Evolutionary conservation across 768 basidiomycete genomes (phyloP).

Genomic region (Strobilomyces echinocephalus): DNA sequence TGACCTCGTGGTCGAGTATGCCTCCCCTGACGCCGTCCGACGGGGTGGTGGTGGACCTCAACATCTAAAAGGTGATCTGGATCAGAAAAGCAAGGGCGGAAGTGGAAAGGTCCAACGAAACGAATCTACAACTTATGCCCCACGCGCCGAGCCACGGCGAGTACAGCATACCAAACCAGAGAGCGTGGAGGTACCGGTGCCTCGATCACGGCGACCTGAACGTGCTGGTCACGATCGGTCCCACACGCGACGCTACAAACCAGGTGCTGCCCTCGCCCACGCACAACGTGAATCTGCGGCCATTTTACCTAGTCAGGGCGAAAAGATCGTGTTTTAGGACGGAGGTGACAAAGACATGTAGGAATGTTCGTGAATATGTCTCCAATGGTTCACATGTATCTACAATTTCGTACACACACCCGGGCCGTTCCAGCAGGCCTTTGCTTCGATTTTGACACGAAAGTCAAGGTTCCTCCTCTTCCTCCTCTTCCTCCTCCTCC

Average conservation of each 20-base stretch:
- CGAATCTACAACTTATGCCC: not conserved
- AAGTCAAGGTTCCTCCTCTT: slow-evolving; percentile 14
- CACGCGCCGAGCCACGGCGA: slow-evolving; percentile 4
- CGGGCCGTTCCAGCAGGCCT: not conserved
- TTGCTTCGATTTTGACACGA: not conserved
- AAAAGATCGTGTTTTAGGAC: slow-evolving; percentile 65
- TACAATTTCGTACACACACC: not conserved
- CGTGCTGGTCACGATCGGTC: slow-evolving; percentile 10
- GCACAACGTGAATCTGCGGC: slow-evolving; percentile 74
- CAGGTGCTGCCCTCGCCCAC: slow-evolving; percentile 75
- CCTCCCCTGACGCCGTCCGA: slow-evolving; percentile 83
- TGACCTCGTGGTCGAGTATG: slow-evolving; percentile 82
- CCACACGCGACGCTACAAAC: slow-evolving; percentile 48
- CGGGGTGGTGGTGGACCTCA: slow-evolving; percentile 62
- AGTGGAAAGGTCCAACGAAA: slow-evolving; percentile 8
- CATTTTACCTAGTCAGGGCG: slow-evolving; percentile 60
- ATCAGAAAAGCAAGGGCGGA: slow-evolving; percentile 11
- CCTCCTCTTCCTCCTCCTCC: slow-evolving; percentile 33
- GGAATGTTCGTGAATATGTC: not conserved
- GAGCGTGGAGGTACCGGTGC: not conserved
- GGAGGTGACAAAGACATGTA: not conserved
- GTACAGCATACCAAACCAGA: slow-evolving; percentile 2
- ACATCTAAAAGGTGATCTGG: slow-evolving; percentile 21
- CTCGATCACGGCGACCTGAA: slow-evolving; percentile 7
- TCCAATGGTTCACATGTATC: not conserved